Base-by-base conservation (phyloP, 1,284 basidiomycete genomes). In the Schizophyllum commune region DNA sequence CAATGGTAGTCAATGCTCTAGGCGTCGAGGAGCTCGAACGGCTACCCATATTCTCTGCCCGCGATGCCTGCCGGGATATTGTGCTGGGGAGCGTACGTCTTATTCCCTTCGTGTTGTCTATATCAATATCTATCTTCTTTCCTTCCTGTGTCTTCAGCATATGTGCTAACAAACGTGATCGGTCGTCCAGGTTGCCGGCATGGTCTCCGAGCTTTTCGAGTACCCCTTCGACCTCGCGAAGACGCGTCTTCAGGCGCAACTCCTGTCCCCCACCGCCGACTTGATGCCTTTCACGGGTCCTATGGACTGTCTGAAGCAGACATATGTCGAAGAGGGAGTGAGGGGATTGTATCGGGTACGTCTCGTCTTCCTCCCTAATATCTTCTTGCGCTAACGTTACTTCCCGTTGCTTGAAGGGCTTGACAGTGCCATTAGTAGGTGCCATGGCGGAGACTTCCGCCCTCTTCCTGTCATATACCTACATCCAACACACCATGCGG, bases 361-460 rank as follows among this genome's bases (percentile, higher is more conserved):
- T 75, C 51, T 20, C 59, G 64, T 20, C 63, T 32, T 54, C 51
- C 34, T 57, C 21, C 27, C n/a, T 52, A 39, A 11, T 56, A 8
- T 22, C 57, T 61, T 32, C 53, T n/a, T 32, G 58, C 32, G 21
- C 17, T 56, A 17, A 5, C 15, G 53, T n/a, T 59, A n/a, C 13
- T 27, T 27, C 5, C 27, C 27, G 27, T 11, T 56, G 32, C 6
- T 8, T 52, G 22, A 65, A 97, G 94, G 96, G 96, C 27, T 75
- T 98, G 4, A 94, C 95, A 9, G 92, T 94, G 60, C 96, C 96
- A 0, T 81, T 98, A 32, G 82, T 91, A 0, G 96, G 96, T 2
- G 92, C 96, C 13, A 96, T 96, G 83, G 85, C 85, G 0, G 96
- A 98, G 72, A 98, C 96, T 67, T 96, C 95, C 0, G 81, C 84